Evolutionary conservation across 108 stramenopile genomes (phyloP), one percentile per base, ranked within the genome.

Genomic region (Pseudonitzschia pungens): DNA sequence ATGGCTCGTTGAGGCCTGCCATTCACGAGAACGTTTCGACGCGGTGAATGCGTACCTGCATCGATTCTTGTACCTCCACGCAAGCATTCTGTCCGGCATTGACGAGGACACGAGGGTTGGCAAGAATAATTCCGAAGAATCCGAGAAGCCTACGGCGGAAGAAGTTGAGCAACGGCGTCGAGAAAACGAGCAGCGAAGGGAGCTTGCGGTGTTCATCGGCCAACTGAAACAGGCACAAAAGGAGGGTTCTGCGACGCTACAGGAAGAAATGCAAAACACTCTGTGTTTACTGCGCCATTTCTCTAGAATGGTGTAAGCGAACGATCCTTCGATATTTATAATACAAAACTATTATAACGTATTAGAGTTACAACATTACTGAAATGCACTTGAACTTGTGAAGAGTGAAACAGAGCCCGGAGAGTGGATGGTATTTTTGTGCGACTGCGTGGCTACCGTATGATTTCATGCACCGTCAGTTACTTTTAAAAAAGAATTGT

Each of bases 1-100:
- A 57, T 95, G 91, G 89, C 78, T 95, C n/a, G 28, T 91, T 33
- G 87, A 92, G 68, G 87, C 89, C 12, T 83, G 80, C 52, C 74
- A 80, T 54, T 89, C 94, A 22, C 73, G 90, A 42, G 76, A 87
- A 72, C 87, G 87, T 57, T 95, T 84, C 71, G 94, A 95, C 70
- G 91, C 91, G 14, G 80, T 95, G 41, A 91, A 92, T 84, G 94
- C 94, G 15, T 95, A 95, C 57, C 60, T 95, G 45, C 91, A 92
- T 78, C 87, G 94, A 29, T 95, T 92, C 76, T 75, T 95, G 65
- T 75, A 86, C 68, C 71, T 91, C 43, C 94, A 95, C 80, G 74
- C 86, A 16, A 83, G 58, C 27, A 72, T 88, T 12, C 77, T 95
- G 24, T 85, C 87, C 50, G 78, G 78, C 21, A 83, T 94, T 70